Conservation (phyloP, 805 yeast genomes). For the Suhomyces canberraensis region DNA sequence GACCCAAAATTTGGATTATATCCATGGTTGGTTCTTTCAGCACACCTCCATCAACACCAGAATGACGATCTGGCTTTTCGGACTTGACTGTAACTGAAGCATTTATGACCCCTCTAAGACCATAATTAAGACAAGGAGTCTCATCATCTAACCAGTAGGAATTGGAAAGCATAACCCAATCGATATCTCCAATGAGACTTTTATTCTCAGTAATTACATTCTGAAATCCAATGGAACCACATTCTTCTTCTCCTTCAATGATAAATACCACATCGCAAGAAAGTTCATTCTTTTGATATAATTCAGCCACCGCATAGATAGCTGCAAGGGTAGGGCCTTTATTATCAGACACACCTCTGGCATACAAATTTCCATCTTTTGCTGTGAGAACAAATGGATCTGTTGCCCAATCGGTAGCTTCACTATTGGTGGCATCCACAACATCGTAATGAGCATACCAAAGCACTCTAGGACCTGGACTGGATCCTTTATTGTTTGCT, state of each 20-base stretch:
- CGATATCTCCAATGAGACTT: constrained; percentile 62
- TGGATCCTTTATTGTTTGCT: constrained; percentile 30
- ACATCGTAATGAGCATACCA: constrained; percentile 98
- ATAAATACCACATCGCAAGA: constrained; percentile 74
- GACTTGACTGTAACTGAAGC: constrained; percentile 68
- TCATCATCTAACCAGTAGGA: constrained; percentile 91
- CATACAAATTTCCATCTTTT: constrained; percentile 80
- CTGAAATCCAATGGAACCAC: constrained; percentile 85
- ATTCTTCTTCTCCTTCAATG: constrained; percentile 94
- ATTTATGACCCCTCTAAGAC: constrained; percentile 87
- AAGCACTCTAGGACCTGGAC: constrained; percentile 42
- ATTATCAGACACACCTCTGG: constrained; percentile 91
- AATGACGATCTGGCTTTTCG: constrained; percentile 84
- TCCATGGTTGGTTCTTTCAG: constrained; percentile 88
- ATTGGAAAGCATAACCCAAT: constrained; percentile 86
- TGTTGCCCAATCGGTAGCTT: constrained; percentile 61
- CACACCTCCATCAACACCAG: constrained; percentile 96
- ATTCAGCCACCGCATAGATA: constrained; percentile 78
- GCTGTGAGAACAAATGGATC: constrained; percentile 78
- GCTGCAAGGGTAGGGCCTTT: constrained; percentile 92
- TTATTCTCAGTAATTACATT: constrained; percentile 54
- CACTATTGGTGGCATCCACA: constrained; percentile 64
- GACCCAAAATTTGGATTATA: constrained; percentile 66
- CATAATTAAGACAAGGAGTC: constrained; percentile 90
- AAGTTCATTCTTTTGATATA: constrained; percentile 49